Evolutionary conservation across 768 basidiomycete genomes (phyloP).

Genomic region (Pholiota conissans): DNA sequence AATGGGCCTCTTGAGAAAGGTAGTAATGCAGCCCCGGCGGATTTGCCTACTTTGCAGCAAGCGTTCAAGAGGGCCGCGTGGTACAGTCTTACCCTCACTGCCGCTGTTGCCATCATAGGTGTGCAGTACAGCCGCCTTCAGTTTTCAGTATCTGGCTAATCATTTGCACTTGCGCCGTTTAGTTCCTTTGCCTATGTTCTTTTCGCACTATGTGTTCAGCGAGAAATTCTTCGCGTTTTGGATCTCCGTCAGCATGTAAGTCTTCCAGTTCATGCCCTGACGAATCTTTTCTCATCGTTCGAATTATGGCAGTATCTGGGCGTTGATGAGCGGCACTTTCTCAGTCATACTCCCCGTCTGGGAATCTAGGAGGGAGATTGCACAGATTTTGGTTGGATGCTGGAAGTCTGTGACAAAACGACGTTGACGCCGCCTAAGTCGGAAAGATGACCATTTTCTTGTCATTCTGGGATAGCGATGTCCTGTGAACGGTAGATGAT

Average conservation of each 20-base stretch:
- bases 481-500: too few relatives aligned
- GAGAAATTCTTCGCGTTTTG: constrained; percentile 36
- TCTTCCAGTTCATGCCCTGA: neutral
- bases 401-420: constrained; percentile 2
- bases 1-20: neutral
- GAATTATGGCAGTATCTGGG: constrained; percentile 32
- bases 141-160: too few relatives aligned
- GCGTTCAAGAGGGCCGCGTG: constrained; percentile 32
- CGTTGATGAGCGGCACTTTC: constrained; percentile 34
- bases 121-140: too few relatives aligned
- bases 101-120: constrained; percentile 35
- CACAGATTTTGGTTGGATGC: constrained; percentile 15
- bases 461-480: too few relatives aligned
- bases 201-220: constrained; percentile 27
- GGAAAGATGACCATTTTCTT: too few relatives aligned
- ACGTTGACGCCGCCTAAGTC: too few relatives aligned
- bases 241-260: constrained; percentile 37
- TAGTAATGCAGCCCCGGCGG: neutral
- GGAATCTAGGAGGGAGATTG: constrained; percentile 36
- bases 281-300: neutral
- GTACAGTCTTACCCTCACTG: constrained; percentile 32
- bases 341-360: constrained; percentile 36
- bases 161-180: too few relatives aligned
- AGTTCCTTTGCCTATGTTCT: constrained; percentile 40
- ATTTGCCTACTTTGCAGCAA: constrained; percentile 21